Evolutionary conservation across 768 basidiomycete genomes (phyloP).

Genomic region (Lentinus tigrinus): DNA sequence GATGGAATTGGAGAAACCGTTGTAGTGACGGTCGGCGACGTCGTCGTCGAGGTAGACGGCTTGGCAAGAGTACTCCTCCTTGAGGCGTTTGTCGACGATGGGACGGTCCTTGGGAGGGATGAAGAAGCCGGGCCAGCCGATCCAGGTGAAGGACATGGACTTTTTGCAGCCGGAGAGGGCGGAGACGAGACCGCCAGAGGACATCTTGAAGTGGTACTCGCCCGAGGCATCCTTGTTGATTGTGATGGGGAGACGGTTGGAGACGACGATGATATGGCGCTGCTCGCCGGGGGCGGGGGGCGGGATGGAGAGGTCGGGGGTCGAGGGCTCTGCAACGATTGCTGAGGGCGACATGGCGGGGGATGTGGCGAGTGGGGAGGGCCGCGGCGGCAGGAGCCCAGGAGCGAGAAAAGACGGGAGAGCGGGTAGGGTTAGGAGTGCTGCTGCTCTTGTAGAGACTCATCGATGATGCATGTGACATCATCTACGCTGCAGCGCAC

Average conservation of each 20-base stretch:
- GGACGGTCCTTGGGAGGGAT: conserved; percentile 93
- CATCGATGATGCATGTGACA: conserved; percentile 23
- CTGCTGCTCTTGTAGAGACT: conserved; percentile 15
- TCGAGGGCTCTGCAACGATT: conserved; percentile 8
- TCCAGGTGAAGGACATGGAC: conserved; percentile 97
- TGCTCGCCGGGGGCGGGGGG: conserved; percentile 35
- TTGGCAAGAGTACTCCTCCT: conserved; percentile 95
- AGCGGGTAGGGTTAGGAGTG: conserved; percentile 13
- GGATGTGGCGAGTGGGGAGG: not conserved
- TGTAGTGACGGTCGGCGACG: conserved; percentile 97
- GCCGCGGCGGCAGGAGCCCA: not conserved
- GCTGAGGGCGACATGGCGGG: conserved; percentile 9
- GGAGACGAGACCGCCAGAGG: conserved; percentile 95
- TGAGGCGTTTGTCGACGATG: conserved; percentile 85
- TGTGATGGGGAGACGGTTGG: conserved; percentile 93
- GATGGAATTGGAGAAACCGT: conserved; percentile 99
- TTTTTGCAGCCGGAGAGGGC: conserved; percentile 98
- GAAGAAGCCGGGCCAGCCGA: conserved; percentile 92
- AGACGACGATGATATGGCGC: conserved; percentile 89
- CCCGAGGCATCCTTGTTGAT: conserved; percentile 91
- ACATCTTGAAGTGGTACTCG: conserved; percentile 99
- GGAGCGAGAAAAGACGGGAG: not conserved
- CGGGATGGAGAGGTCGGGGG: conserved; percentile 17
- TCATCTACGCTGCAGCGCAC: conserved; percentile 8
- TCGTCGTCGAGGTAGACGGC: conserved; percentile 98